phyloP scores from a whole-genome alignment of 1,139 yeast species.

The Maudiozyma humilis region DNA sequence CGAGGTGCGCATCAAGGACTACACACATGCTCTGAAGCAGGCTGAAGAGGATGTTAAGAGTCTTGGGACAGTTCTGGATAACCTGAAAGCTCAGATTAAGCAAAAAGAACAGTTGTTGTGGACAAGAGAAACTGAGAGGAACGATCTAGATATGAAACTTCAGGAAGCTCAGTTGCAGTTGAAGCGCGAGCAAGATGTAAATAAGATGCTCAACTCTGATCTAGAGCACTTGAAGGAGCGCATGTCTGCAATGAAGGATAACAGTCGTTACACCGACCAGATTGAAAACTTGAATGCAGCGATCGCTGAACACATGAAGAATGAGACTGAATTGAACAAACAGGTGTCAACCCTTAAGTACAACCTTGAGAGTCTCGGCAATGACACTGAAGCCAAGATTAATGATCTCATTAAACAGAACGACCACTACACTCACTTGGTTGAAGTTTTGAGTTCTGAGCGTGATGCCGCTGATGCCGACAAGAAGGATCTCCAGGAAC shows the following conservation, averaged over 20 bases:
- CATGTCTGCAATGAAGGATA: slow-evolving; percentile 35
- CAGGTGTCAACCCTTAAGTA: slow-evolving; percentile 54
- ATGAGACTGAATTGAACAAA: slow-evolving; percentile 58
- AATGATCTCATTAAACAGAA: slow-evolving; percentile 45
- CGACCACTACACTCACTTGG: slow-evolving; percentile 39
- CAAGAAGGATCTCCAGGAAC: slow-evolving; percentile 36
- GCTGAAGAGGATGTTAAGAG: slow-evolving; percentile 53
- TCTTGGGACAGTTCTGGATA: slow-evolving; percentile 50
- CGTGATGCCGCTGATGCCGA: slow-evolving; percentile 39
- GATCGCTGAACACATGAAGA: slow-evolving; percentile 47
- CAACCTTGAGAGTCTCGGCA: slow-evolving; percentile 51
- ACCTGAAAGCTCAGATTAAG: slow-evolving; percentile 47
- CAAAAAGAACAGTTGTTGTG: slow-evolving; percentile 52
- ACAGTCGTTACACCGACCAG: slow-evolving; percentile 47
- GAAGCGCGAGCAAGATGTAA: slow-evolving; percentile 42
- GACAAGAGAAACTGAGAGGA: slow-evolving; percentile 49
- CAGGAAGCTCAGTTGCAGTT: slow-evolving; percentile 54
- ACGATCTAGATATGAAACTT: slow-evolving; percentile 46
- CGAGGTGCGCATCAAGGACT: slow-evolving; percentile 55
- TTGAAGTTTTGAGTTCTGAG: slow-evolving; percentile 41
- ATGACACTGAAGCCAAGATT: slow-evolving; percentile 46
- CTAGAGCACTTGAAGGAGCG: slow-evolving; percentile 45
- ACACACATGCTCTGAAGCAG: slow-evolving; percentile 44
- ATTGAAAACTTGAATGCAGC: slow-evolving; percentile 52
- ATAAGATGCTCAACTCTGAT: slow-evolving; percentile 41